These are phyloP conservation scores for Boletus speciosus DNA, from an alignment of 768 basidiomycete genomes.

Conservation along the genomic window DNA sequence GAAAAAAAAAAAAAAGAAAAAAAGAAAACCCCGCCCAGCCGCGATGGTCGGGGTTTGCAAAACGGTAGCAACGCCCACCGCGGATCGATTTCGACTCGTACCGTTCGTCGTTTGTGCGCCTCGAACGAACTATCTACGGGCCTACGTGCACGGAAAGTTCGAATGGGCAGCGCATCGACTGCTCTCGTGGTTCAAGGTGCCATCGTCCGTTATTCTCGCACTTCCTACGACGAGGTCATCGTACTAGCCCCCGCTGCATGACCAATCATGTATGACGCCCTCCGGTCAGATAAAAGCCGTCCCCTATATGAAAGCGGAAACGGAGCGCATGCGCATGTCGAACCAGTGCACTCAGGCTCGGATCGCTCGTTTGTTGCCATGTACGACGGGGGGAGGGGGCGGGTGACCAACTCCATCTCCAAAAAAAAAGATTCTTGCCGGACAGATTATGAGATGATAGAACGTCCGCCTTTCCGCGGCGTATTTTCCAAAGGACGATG, in stretches of 20 bases:
- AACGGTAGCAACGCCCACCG: constrained; percentile 1
- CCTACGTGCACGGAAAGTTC: neutral
- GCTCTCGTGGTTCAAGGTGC: neutral
- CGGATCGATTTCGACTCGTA: constrained; percentile 11
- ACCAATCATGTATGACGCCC: neutral
- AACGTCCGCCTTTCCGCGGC: no score
- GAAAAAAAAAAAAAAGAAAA: no score
- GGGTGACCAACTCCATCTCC: no score
- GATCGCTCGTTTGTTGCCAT: neutral
- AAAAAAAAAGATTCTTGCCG: no score
- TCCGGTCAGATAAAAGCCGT: neutral
- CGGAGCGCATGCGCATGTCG: neutral
- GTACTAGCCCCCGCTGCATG: neutral
- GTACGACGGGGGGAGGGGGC: neutral
- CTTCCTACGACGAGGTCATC: neutral
- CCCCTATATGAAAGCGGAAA: neutral
- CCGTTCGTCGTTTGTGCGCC: neutral
- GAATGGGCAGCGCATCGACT: neutral
- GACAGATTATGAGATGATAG: no score
- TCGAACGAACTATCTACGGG: neutral
- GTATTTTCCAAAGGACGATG: no score
- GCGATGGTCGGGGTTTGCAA: constrained; percentile 5
- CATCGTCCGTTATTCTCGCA: neutral
- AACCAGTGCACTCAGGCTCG: neutral
- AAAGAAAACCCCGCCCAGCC: neutral